A percentile compares a stretch with the other conserved stretches of the same genome.
These are phyloP conservation scores for Cyberlindnera meyerae DNA, from an alignment of 805 yeast species.

Conservation along the genomic window DNA sequence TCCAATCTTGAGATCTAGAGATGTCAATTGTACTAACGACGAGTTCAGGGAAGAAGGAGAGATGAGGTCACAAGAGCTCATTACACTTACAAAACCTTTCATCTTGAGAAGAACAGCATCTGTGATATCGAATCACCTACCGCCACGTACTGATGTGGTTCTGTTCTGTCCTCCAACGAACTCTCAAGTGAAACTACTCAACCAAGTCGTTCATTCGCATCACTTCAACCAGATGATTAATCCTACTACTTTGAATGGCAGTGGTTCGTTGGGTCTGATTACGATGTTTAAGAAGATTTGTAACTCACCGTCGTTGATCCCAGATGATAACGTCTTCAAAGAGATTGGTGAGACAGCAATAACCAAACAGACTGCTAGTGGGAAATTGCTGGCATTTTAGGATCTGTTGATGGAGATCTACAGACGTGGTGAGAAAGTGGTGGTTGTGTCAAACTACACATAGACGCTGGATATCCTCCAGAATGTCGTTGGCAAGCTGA, in stretches of 20 bases:
- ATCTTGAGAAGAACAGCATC: constrained; percentile 68
- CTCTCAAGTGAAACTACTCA: constrained; percentile 53
- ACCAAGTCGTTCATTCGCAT: constrained; percentile 35
- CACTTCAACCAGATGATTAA: constrained; percentile 25
- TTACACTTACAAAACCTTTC: constrained; percentile 58
- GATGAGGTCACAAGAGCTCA: constrained; percentile 56
- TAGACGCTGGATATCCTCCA: constrained; percentile 79
- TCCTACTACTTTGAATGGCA: constrained; percentile 17
- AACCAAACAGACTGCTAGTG: constrained; percentile 28
- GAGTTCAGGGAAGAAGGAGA: constrained; percentile 52
- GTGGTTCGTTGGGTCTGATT: constrained; percentile 59
- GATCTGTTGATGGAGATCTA: constrained; percentile 44
- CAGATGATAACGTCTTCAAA: constrained; percentile 42
- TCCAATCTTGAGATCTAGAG: constrained; percentile 74
- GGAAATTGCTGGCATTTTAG: constrained; percentile 62
- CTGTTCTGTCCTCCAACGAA: constrained; percentile 73
- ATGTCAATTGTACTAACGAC: constrained; percentile 48
- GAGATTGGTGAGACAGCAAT: constrained; percentile 11
- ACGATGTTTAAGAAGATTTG: constrained; percentile 75
- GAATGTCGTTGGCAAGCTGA: constrained; percentile 42
- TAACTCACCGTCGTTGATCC: constrained; percentile 67
- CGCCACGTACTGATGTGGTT: constrained; percentile 71
- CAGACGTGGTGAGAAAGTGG: constrained; percentile 63
- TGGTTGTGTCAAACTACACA: constrained; percentile 82
- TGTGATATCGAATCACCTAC: constrained; percentile 52